Percentiles rank a stretch among this genome's conserved stretches.
These are phyloP conservation scores for Ambrosiella xylebori DNA, from an alignment of 2,329 filamentous ascomycete genomes.

Conservation along the genomic window DNA sequence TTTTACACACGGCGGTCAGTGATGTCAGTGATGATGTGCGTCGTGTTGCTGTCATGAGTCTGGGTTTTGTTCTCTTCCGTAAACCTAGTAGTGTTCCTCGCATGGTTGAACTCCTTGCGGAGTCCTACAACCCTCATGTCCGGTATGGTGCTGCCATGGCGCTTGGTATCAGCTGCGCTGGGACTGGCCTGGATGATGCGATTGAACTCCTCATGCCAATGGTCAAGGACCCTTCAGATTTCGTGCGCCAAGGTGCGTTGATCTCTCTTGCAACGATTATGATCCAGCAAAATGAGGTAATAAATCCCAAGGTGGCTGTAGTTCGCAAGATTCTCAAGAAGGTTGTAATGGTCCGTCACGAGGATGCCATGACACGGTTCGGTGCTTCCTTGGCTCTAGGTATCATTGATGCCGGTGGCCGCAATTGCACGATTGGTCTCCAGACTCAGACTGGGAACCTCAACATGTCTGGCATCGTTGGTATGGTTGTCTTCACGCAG, in stretches of 20 bases:
- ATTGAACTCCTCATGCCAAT: conserved; percentile 95
- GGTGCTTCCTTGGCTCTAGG: conserved; percentile 84
- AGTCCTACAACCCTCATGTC: conserved; percentile 97
- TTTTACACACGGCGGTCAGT: conserved; percentile 90
- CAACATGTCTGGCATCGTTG: conserved; percentile 96
- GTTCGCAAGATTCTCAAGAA: conserved; percentile 91
- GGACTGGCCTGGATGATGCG: conserved; percentile 87
- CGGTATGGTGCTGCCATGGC: conserved; percentile 97
- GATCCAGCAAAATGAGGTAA: conserved; percentile 96
- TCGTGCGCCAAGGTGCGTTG: conserved; percentile 88
- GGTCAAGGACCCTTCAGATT: conserved; percentile 98
- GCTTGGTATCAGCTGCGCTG: conserved; percentile 91
- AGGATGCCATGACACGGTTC: conserved; percentile 99
- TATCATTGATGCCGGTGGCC: conserved; percentile 93
- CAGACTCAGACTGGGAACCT: conserved; percentile 97
- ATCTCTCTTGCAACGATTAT: conserved; percentile 95
- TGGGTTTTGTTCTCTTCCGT: conserved; percentile 95
- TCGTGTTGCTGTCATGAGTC: conserved; percentile 87
- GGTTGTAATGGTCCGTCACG: conserved; percentile 83
- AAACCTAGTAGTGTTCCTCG: conserved; percentile 93
- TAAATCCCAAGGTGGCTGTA: conserved; percentile 88
- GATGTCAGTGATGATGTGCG: conserved; percentile 97
- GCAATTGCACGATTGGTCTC: conserved; percentile 94
- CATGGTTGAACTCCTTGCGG: conserved; percentile 95
- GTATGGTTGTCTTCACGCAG: conserved; percentile 94